Percentiles rank a stretch among this genome's conserved stretches.
Conservation (phyloP, 768 basidiomycete genomes). For the Lactarius pseudohatsudake region DNA sequence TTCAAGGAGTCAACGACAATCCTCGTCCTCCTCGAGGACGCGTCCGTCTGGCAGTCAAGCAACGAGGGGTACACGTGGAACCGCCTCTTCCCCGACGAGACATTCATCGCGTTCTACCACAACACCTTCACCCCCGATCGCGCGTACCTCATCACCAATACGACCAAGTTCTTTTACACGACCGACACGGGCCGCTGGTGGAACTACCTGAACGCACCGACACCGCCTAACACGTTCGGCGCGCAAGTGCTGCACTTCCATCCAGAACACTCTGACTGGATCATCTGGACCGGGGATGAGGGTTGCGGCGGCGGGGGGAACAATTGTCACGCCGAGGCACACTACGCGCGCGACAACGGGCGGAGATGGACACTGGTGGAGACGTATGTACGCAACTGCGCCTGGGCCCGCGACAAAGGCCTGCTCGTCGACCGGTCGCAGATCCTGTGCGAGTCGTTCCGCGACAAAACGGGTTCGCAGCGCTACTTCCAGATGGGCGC, state of each 20-base stretch:
- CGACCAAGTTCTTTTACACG: constrained; percentile 67
- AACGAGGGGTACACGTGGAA: constrained; percentile 95
- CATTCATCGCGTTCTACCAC: constrained; percentile 83
- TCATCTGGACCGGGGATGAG: constrained; percentile 86
- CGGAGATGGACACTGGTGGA: constrained; percentile 75
- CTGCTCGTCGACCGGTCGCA: constrained; percentile 80
- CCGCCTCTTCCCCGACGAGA: constrained; percentile 55
- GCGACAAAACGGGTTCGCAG: constrained; percentile 80
- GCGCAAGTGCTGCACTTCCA: constrained; percentile 85
- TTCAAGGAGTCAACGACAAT: constrained; percentile 86
- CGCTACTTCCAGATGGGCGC: constrained; percentile 45
- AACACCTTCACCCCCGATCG: constrained; percentile 77
- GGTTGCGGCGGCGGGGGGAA: constrained; percentile 51
- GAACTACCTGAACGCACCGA: constrained; percentile 57
- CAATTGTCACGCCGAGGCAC: constrained; percentile 73
- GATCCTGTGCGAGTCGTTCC: constrained; percentile 90
- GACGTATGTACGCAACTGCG: constrained; percentile 85
- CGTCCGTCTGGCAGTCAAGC: constrained; percentile 87
- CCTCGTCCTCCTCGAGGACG: constrained; percentile 74
- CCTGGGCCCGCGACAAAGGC: constrained; percentile 82
- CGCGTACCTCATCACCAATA: constrained; percentile 85
- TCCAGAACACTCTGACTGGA: constrained; percentile 66
- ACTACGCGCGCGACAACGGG: constrained; percentile 77
- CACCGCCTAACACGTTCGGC: constrained; percentile 76
- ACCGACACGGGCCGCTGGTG: constrained; percentile 79